These are phyloP conservation scores for Pseudozyma flocculosa DNA, from an alignment of 1,284 basidiomycete genomes.

Conservation along the genomic window DNA sequence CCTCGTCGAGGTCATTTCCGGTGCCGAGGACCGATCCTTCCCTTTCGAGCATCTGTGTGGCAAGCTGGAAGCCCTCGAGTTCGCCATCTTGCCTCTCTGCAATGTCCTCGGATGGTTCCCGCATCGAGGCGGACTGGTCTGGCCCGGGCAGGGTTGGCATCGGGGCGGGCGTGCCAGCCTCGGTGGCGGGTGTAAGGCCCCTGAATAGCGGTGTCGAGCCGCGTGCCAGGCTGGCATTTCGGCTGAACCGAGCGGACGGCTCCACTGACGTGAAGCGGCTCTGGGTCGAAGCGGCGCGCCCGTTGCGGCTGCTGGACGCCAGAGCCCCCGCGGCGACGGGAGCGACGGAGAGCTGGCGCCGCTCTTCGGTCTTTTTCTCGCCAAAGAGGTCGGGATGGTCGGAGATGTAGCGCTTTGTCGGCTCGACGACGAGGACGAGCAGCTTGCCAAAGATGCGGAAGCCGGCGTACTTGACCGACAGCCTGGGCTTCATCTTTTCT, in stretches of 20 bases:
- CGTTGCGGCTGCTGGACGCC: constrained; percentile 3
- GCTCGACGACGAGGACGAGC: constrained; percentile 46
- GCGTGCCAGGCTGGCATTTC: constrained; percentile 18
- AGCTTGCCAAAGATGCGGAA: constrained; percentile 50
- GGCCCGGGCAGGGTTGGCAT: neutral
- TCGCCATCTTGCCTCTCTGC: constrained; percentile 2
- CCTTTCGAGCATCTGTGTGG: constrained; percentile 38
- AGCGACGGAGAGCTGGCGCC: constrained; percentile 36
- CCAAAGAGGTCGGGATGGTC: constrained; percentile 37
- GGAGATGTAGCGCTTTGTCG: constrained; percentile 30
- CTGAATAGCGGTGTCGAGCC: constrained; percentile 33
- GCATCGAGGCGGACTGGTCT: neutral
- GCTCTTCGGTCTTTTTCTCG: constrained; percentile 17
- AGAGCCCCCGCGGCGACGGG: constrained; percentile 17
- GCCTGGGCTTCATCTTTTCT: constrained; percentile 37
- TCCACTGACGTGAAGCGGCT: constrained; percentile 27
- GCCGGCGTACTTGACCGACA: constrained; percentile 34
- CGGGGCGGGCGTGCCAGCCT: constrained; percentile 17
- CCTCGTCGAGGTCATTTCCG: constrained; percentile 34
- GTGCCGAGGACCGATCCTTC: constrained; percentile 22
- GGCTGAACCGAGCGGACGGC: constrained; percentile 17
- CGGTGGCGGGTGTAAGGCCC: constrained; percentile 23
- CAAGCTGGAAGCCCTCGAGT: constrained; percentile 32
- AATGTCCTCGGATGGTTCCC: constrained; percentile 6
- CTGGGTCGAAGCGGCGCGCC: constrained; percentile 18